Base-by-base conservation (phyloP, 306 rosid species). In the Aeschynomene evenia region DNA sequence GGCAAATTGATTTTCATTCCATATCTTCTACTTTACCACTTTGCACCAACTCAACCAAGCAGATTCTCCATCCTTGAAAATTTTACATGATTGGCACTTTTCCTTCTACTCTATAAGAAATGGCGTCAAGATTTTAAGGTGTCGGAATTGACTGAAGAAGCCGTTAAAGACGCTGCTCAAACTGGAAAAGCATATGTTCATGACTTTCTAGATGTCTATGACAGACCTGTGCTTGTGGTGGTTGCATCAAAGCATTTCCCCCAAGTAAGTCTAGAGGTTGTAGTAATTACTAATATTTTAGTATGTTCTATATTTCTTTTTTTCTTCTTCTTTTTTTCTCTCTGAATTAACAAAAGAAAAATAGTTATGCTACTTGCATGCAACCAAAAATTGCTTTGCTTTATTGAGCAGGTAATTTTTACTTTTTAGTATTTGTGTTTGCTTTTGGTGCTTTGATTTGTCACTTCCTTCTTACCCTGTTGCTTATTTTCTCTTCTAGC, bases 111-210 rank as follows among this genome's bases (percentile, higher is more conserved):
- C 66, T 57, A 57, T 68, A 66, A 94, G 99, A 91, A 84, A 85
- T 94, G 99, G 99, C 97, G 92, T 83, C 89, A 61, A 79, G 96
- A 88, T 68, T 91, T 91, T 70, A 80, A 90, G 66, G 95, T 91
- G 71, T 80, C 88, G 52, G 82, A 85, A 60, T 63, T 91, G 85
- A 73, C 96, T 20, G 91, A 88, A 78, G 91, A 87, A 67, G 62
- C 80, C 7, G 87, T 94, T 71, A 79, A 75, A 80, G 64, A 55
- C 31, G 77, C 83, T 26, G 91, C 95, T 63, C 80, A 81, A 83
- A 91, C 89, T 66, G 97, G 99, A 68, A 94, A 94, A 69, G 89
- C 85, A 9, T 91, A 50, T 43, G 88, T 91, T 34, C 96, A 94
- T 15, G 91, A 88, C 56, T 85, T 75, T 79, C 85, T 89, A 15